Evolutionary conservation across 139 green algal genomes (phyloP).

Genomic region (Micractinium sp.): DNA sequence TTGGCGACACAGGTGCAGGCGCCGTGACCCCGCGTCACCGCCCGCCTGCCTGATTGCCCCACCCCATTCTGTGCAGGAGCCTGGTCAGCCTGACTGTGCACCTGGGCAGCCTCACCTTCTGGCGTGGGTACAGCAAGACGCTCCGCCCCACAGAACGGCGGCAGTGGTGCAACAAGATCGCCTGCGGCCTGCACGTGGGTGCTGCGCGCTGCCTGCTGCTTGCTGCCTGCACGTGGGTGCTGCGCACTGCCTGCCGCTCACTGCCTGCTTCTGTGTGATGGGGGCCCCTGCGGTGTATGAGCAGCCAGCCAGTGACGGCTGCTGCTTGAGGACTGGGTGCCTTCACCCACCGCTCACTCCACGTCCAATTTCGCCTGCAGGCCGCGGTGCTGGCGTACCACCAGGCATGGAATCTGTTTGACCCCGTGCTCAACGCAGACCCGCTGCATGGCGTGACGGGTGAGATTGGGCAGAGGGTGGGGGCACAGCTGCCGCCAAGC

Average conservation of each 20-base stretch:
- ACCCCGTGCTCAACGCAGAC: conserved; percentile 35
- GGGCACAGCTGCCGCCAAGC: no score
- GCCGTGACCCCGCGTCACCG: no score
- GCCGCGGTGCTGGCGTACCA: conserved; percentile 31
- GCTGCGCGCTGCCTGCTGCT: not conserved
- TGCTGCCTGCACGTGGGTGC: not conserved
- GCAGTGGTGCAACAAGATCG: conserved; percentile 43
- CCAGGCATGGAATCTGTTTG: conserved; percentile 38
- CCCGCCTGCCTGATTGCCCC: not conserved
- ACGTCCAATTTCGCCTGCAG: conserved; percentile 3
- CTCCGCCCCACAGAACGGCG: not conserved
- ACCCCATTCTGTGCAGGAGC: not conserved
- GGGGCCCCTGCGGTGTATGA: not conserved
- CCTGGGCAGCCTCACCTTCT: conserved; percentile 2
- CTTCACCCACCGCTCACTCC: not conserved
- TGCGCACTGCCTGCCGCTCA: not conserved
- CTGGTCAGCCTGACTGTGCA: conserved; percentile 32
- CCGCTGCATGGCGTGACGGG: conserved; percentile 36
- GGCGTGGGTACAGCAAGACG: conserved; percentile 16
- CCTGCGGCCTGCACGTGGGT: conserved; percentile 38
- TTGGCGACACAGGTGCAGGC: no score
- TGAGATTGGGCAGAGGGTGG: not conserved
- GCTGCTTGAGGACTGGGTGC: not conserved
- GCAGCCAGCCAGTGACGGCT: not conserved
- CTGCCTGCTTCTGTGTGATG: not conserved